phyloP scores from a whole-genome alignment of 495 filamentous ascomycete genomes.

The Rhizodiscina lignyota region DNA sequence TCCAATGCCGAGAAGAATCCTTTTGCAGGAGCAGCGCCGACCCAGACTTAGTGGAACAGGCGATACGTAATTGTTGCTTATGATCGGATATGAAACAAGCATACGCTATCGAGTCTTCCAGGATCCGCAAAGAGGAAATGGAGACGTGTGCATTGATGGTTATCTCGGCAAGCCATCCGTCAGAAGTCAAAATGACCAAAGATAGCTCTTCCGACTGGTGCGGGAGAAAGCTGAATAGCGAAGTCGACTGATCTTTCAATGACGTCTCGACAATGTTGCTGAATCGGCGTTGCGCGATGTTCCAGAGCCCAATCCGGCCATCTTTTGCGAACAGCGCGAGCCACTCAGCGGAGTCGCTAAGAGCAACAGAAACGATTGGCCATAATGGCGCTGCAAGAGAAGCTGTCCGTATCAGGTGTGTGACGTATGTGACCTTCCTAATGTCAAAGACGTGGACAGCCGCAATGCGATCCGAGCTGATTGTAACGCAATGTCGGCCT shows the following conservation, averaged over 20 bases:
- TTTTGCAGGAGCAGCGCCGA: neutral
- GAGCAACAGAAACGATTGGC: slow-evolving; percentile 40
- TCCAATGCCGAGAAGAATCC: neutral
- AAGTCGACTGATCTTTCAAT: slow-evolving; percentile 33
- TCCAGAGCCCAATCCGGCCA: slow-evolving; percentile 40
- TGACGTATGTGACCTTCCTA: slow-evolving; percentile 14
- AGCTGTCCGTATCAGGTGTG: slow-evolving; percentile 22
- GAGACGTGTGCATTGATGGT: slow-evolving; percentile 9
- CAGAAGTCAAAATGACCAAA: slow-evolving; percentile 26
- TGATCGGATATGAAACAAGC: slow-evolving; percentile 2
- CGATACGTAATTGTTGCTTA: neutral
- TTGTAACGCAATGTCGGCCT: slow-evolving; percentile 46
- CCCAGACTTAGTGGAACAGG: neutral
- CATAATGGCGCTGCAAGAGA: slow-evolving; percentile 24
- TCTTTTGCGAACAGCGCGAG: slow-evolving; percentile 42
- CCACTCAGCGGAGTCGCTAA: slow-evolving; percentile 43
- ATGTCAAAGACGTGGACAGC: slow-evolving; percentile 33
- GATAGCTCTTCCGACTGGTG: slow-evolving; percentile 7
- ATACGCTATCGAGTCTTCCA: neutral
- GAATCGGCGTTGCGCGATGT: slow-evolving; percentile 34
- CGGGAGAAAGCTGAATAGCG: slow-evolving; percentile 38
- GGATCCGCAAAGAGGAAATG: slow-evolving; percentile 17
- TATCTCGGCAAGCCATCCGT: slow-evolving; percentile 39
- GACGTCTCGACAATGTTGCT: slow-evolving; percentile 25
- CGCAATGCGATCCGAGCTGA: slow-evolving; percentile 46